Conservation (phyloP, 345 rosid genomes). For the Brassica cretica region DNA sequence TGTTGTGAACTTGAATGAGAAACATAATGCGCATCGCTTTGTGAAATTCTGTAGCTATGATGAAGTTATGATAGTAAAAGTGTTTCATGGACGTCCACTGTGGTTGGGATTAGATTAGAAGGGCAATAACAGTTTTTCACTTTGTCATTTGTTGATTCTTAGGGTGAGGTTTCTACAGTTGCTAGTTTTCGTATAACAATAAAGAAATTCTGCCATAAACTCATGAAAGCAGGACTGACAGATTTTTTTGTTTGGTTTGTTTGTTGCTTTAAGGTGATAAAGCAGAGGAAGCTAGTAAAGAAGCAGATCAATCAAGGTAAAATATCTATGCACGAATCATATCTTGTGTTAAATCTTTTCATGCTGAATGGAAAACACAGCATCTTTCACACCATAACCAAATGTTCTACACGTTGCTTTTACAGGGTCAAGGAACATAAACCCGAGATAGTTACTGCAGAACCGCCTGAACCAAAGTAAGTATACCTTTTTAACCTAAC, state of each 20-base stretch:
- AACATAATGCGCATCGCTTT: background rate
- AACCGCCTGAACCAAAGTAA: slow-evolving; percentile 34
- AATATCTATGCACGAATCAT: slow-evolving; percentile 7
- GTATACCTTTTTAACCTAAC: background rate
- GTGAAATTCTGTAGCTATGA: background rate
- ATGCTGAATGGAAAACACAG: slow-evolving; percentile 7
- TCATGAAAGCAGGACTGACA: background rate
- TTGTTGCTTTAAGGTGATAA: slow-evolving; percentile 46
- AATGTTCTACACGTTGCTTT: slow-evolving; percentile 16
- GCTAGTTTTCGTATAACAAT: slow-evolving; percentile 1
- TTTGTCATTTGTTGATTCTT: slow-evolving; percentile 8
- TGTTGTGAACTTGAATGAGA: slow-evolving; percentile 8
- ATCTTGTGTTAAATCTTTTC: slow-evolving; percentile 5
- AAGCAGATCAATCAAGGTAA: slow-evolving; percentile 47
- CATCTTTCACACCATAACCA: slow-evolving; percentile 2
- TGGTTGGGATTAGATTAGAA: background rate
- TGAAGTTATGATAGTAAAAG: background rate
- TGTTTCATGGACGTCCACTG: background rate
- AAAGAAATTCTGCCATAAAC: background rate
- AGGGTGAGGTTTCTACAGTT: background rate
- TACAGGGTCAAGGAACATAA: slow-evolving; percentile 33
- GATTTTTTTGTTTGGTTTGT: background rate
- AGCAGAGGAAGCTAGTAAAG: slow-evolving; percentile 45
- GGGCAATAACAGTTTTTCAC: background rate
- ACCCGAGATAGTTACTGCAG: slow-evolving; percentile 25